Conservation (phyloP, 1,139 yeast species). For the Pichia kudriavzevii region DNA sequence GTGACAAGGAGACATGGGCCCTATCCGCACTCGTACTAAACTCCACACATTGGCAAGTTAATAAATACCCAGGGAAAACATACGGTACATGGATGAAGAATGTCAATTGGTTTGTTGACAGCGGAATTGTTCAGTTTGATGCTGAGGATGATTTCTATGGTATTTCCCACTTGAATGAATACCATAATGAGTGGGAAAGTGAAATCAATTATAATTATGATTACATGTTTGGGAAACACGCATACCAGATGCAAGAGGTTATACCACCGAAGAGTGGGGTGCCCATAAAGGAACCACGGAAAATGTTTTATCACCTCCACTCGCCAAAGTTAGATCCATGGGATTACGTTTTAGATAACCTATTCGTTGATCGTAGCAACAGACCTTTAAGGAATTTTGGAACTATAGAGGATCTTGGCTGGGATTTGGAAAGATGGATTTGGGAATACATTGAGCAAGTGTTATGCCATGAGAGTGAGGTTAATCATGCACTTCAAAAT, state of each 20-base stretch:
- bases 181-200: slow-evolving; percentile 1
- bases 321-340: slow-evolving; percentile 32
- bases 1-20: slow-evolving; percentile 59
- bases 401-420: slow-evolving; percentile 16
- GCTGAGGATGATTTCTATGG: slow-evolving; percentile 20
- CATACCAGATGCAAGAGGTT: slow-evolving; percentile 9
- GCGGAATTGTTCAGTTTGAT: slow-evolving; percentile 21
- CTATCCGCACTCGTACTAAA: slow-evolving; percentile 49
- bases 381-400: slow-evolving; percentile 19
- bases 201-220: slow-evolving; percentile 19
- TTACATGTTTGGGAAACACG: slow-evolving; percentile 17
- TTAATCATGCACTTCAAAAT: slow-evolving; percentile 6
- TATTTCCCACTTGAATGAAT: not conserved
- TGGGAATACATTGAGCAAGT: slow-evolving; percentile 19
- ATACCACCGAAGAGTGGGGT: too few relatives aligned
- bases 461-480: slow-evolving; percentile 15
- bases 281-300: slow-evolving; percentile 13
- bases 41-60: slow-evolving; percentile 46
- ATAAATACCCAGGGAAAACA: slow-evolving; percentile 19
- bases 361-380: slow-evolving; percentile 13
- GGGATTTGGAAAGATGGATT: slow-evolving; percentile 20
- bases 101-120: slow-evolving; percentile 23
- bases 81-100: slow-evolving; percentile 30
- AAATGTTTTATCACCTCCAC: slow-evolving; percentile 35
- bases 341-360: slow-evolving; percentile 16